Evolutionary conservation across 805 yeast genomes (phyloP), one percentile per base, ranked within the genome.

Genomic region (Pichia phayaonensis): DNA sequence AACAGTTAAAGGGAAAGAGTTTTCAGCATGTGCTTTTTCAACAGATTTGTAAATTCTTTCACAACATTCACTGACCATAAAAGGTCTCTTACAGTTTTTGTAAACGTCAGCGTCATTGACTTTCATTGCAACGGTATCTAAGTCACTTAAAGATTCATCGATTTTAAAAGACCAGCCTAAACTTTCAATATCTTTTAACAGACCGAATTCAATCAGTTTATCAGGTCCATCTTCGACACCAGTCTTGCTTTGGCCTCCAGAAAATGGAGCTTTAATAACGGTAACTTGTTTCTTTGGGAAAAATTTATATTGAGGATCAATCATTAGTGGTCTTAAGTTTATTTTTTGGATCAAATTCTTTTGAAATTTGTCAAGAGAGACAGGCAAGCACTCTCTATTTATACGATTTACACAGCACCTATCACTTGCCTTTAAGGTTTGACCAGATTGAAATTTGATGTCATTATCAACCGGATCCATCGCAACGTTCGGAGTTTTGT

Each of bases 141-240:
- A 64, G 42, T 67, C 74, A 39, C 72, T 67, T 39, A 86, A 71
- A 11, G 94, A 88, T 23, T 77, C 73, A 20, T 65, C 69, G 26
- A 83, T 59, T 1, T 67, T 54, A 16, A 81, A 73, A 15, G 72
- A 64, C 97, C 97, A 92, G 22, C 92, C 95, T 45, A 92, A 72
- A 1, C 72, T 69, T 54, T 77, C 68, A 49, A 92, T 63, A 60
- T 86, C 85, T 24, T 72, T 56, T 54, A 77, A 72, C 52, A 92
- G 72, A 4, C 97, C 97, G 48, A 80, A 77, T 54, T 84, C 76
- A 44, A 90, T 66, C 56, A 92, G 72, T 66, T 80, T 84, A 53
- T 81, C 77, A n/a, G 99, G 98, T 36, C 97, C 99, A 46, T 80
- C 76, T 63, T 92, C 99, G 40, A 92, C 97, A 56, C 99, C 99